Conservation (phyloP, 2,329 filamentous ascomycete species). For the Emericellopsis atlantica region DNA sequence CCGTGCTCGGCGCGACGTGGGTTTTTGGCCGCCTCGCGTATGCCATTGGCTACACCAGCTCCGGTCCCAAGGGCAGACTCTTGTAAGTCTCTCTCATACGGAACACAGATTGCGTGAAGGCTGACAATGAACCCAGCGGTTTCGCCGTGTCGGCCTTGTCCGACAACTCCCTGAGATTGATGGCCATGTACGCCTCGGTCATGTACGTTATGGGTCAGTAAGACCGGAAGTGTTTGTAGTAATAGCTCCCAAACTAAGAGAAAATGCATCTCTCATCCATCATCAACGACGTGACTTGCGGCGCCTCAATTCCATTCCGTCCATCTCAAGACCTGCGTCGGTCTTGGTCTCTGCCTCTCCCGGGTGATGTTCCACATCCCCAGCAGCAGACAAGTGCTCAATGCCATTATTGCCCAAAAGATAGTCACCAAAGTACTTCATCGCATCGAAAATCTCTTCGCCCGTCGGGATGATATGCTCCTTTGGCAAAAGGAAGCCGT, state of each 20-base stretch:
- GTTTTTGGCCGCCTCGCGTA: conserved; percentile 38
- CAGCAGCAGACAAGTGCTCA: conserved; percentile 23
- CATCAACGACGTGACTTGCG: conserved; percentile 13
- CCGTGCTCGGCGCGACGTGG: conserved; percentile 39
- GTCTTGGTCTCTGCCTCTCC: conserved; percentile 7
- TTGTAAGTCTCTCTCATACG: conserved; percentile 14
- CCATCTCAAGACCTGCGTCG: not conserved
- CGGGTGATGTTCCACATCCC: conserved; percentile 1
- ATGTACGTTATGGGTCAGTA: conserved; percentile 18
- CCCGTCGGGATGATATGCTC: conserved; percentile 84
- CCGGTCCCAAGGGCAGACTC: conserved; percentile 30
- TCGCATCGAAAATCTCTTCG: conserved; percentile 71
- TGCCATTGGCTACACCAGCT: conserved; percentile 37
- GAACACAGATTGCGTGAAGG: not conserved
- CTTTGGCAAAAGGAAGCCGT: conserved; percentile 81
- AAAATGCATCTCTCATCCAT: too few relatives aligned
- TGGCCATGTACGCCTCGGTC: conserved; percentile 29
- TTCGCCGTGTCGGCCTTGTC: conserved; percentile 17
- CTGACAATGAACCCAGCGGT: conserved; percentile 15
- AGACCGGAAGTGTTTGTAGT: not conserved
- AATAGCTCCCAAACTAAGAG: not conserved
- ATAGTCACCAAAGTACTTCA: conserved; percentile 76
- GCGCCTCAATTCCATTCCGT: conserved; percentile 16
- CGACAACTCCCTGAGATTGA: conserved; percentile 25
- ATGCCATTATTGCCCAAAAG: conserved; percentile 59